Evolutionary conservation across 2,329 filamentous ascomycete species (phyloP).

Genomic region (Cladophialophora immunda): DNA sequence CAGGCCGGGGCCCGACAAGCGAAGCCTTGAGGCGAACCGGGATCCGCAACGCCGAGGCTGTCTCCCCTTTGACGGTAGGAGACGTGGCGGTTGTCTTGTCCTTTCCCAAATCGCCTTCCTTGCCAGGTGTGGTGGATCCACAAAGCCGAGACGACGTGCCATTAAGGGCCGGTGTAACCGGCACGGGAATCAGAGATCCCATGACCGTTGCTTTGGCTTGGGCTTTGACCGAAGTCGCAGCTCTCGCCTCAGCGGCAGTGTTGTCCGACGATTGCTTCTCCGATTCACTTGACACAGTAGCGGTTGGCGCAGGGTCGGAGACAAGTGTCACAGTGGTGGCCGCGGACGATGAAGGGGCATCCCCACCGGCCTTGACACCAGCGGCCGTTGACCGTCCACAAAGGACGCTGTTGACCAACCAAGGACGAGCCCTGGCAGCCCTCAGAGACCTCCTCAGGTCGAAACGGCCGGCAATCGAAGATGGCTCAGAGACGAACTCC

Average conservation of each 20-base stretch:
- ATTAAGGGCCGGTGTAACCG: conserved; percentile 18
- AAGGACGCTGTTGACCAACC: conserved; percentile 35
- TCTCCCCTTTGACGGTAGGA: conserved; percentile 18
- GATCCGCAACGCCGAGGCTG: conserved; percentile 27
- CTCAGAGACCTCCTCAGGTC: conserved; percentile 30
- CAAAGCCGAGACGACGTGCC: conserved; percentile 21
- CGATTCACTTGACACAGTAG: conserved; percentile 13
- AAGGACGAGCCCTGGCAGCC: conserved; percentile 35
- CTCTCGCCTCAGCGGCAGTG: conserved; percentile 19
- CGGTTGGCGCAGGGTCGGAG: conserved; percentile 17
- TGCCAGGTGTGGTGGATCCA: conserved; percentile 20
- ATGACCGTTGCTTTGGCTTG: conserved; percentile 14
- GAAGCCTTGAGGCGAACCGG: conserved; percentile 29
- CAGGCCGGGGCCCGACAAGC: conserved; percentile 22
- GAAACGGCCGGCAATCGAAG: conserved; percentile 18
- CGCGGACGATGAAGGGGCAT: conserved; percentile 28
- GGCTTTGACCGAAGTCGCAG: conserved; percentile 24
- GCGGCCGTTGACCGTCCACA: conserved; percentile 27
- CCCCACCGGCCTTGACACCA: conserved; percentile 23
- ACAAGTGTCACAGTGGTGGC: conserved; percentile 31
- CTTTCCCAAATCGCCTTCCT: conserved; percentile 22
- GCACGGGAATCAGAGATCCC: conserved; percentile 28
- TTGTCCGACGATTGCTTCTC: conserved; percentile 24
- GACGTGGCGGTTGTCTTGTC: conserved; percentile 25
- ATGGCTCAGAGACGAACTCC: conserved; percentile 14